phyloP scores from a whole-genome alignment of 2,329 filamentous ascomycete species.

The Trichoderma sp. region DNA sequence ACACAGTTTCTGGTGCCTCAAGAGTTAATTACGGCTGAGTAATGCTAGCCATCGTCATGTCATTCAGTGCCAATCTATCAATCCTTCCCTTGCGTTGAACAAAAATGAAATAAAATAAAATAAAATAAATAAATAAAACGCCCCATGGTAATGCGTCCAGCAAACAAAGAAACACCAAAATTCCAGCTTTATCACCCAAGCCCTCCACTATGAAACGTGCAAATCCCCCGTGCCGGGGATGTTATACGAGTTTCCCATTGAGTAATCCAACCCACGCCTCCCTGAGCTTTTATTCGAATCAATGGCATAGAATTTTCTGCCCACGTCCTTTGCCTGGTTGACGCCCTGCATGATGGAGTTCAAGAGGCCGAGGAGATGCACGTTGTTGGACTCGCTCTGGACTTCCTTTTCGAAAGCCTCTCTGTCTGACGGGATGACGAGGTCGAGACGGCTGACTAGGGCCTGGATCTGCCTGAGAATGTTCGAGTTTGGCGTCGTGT shows the following conservation, averaged over 20 bases:
- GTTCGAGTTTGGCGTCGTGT: constrained; percentile 56
- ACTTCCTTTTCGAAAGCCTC: constrained; percentile 67
- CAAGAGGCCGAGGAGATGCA: constrained; percentile 72
- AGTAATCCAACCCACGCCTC: constrained; percentile 25
- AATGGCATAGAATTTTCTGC: constrained; percentile 67
- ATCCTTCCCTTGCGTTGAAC: not conserved
- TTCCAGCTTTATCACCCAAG: not conserved
- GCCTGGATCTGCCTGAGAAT: constrained; percentile 87
- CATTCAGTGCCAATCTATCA: not conserved
- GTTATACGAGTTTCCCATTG: constrained; percentile 25
- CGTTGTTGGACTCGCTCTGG: constrained; percentile 77
- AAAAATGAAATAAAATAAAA: not conserved
- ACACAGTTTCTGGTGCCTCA: not conserved
- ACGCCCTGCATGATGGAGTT: constrained; percentile 72
- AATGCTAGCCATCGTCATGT: not conserved
- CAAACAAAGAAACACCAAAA: not conserved
- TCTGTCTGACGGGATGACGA: constrained; percentile 70
- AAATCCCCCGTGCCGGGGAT: constrained; percentile 32
- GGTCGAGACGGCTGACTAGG: constrained; percentile 75
- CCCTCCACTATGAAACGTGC: constrained; percentile 26
- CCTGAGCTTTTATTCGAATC: constrained; percentile 39
- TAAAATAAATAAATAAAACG: not conserved
- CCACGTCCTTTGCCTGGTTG: constrained; percentile 66
- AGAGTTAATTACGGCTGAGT: not conserved
- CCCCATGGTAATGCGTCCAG: not conserved